These are phyloP conservation scores for Dothiorella sarmentorum DNA, from an alignment of 2,329 filamentous ascomycete species.

Conservation along the genomic window DNA sequence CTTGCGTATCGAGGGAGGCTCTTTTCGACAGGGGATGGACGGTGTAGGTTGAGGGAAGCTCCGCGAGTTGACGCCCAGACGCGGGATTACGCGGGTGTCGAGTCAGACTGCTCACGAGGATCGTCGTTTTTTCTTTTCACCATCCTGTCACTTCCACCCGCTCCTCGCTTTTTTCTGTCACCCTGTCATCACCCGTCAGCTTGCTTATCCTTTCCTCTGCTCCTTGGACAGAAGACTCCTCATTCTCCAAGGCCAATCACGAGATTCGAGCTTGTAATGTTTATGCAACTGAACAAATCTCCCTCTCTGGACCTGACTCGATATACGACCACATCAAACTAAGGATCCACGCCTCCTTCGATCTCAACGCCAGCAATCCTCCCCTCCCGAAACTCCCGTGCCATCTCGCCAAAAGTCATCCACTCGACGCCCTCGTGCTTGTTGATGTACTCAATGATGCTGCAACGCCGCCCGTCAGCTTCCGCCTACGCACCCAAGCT, in stretches of 20 bases:
- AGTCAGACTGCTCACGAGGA: neutral
- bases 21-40: neutral
- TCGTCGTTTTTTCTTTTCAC: no score
- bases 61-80: neutral
- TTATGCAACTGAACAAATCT: no score
- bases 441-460: slow-evolving; percentile 46
- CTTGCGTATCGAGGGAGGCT: neutral
- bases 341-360: slow-evolving; percentile 29
- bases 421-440: slow-evolving; percentile 45
- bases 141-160: no score
- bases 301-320: no score
- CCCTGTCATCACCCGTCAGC: no score
- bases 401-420: slow-evolving; percentile 37
- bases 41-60: neutral
- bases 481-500: neutral
- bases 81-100: neutral
- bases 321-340: neutral
- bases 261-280: no score
- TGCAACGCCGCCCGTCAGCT: neutral
- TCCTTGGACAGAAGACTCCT: no score
- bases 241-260: no score
- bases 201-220: no score
- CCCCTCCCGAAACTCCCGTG: slow-evolving; percentile 36
- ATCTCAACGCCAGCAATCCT: slow-evolving; percentile 32
- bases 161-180: no score